Conservation (phyloP, 768 basidiomycete genomes). For the Butyriboletus loyo region DNA sequence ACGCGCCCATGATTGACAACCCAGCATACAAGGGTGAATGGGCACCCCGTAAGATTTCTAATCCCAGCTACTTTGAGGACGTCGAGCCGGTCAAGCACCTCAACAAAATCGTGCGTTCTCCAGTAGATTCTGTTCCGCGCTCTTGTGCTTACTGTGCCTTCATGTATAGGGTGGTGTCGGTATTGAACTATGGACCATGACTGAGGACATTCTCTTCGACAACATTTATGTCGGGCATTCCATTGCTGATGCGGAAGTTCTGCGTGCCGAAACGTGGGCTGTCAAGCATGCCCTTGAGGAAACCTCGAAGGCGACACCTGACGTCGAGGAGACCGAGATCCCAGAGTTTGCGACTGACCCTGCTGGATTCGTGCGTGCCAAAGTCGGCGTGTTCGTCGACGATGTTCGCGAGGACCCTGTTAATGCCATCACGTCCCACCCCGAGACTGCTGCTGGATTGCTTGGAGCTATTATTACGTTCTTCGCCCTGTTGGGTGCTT, state of each 20-base stretch:
- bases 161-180: slow-evolving; percentile 79
- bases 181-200: slow-evolving; percentile 99
- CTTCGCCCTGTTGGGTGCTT: slow-evolving; percentile 78
- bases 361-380: slow-evolving; percentile 73
- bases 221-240: slow-evolving; percentile 96
- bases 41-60: slow-evolving; percentile 86
- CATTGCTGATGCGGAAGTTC: slow-evolving; percentile 71
- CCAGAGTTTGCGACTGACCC: slow-evolving; percentile 70
- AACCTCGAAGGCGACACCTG: slow-evolving; percentile 42
- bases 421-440: slow-evolving; percentile 81
- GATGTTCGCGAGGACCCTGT: slow-evolving; percentile 73
- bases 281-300: slow-evolving; percentile 85
- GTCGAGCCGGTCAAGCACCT: slow-evolving; percentile 75
- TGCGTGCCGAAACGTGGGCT: slow-evolving; percentile 88
- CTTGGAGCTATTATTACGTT: slow-evolving; percentile 71
- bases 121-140: no score
- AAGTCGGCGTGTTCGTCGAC: slow-evolving; percentile 78
- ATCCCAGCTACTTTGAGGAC: slow-evolving; percentile 92
- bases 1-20: slow-evolving; percentile 91
- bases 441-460: slow-evolving; percentile 82
- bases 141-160: not conserved
- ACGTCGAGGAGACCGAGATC: slow-evolving; percentile 43
- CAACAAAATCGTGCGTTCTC: slow-evolving; percentile 69
- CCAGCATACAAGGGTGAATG: slow-evolving; percentile 96
- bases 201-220: slow-evolving; percentile 89